These are phyloP conservation scores for Pichia cactophila DNA, from an alignment of 1,139 yeast genomes.

Conservation along the genomic window DNA sequence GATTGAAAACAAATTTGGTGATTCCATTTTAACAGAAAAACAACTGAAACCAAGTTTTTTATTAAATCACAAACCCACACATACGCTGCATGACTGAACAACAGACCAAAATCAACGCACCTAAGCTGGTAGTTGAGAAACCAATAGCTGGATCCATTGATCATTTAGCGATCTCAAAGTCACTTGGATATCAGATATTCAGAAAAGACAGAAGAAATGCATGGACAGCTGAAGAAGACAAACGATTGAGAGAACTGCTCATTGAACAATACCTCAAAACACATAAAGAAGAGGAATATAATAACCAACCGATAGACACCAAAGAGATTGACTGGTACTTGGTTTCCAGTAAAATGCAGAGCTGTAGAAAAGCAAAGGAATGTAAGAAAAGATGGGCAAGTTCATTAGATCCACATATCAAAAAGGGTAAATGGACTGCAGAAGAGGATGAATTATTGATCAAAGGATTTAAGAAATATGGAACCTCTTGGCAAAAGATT, in stretches of 20 bases:
- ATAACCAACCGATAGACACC: conserved; percentile 27
- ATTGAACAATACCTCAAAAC: conserved; percentile 22
- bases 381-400: conserved; percentile 72
- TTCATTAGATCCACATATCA: conserved; percentile 72
- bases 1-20: too few species aligned
- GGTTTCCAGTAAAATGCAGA: conserved; percentile 39
- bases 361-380: conserved; percentile 54
- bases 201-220: conserved; percentile 55
- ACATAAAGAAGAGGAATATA: conserved; percentile 13
- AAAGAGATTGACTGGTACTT: conserved; percentile 63
- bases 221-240: conserved; percentile 65
- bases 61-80: too few species aligned
- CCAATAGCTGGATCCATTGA: conserved; percentile 38
- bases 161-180: conserved; percentile 61
- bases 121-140: conserved; percentile 14
- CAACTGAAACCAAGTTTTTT: too few species aligned
- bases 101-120: not conserved
- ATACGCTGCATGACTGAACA: not conserved
- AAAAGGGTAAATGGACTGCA: conserved; percentile 85
- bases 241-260: conserved; percentile 33
- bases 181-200: conserved; percentile 69
- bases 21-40: too few species aligned
- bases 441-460: conserved; percentile 67
- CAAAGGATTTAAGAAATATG: conserved; percentile 57
- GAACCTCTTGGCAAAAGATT: conserved; percentile 83